Evolutionary conservation across 257 asterid species (phyloP).

Genomic region (Solanum raphanifolium): DNA sequence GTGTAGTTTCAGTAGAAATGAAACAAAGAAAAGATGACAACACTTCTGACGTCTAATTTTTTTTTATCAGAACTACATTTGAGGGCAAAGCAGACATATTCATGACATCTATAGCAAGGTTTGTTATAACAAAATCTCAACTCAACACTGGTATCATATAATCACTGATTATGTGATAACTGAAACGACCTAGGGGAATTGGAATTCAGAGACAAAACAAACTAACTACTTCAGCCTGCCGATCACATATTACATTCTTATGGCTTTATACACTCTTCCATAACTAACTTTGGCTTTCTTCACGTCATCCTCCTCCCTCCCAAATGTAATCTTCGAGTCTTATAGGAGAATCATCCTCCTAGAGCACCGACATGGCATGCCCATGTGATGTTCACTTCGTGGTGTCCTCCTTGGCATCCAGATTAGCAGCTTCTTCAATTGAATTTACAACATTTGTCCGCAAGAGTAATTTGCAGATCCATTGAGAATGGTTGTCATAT

Average conservation of each 20-base stretch:
- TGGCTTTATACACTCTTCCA: background rate
- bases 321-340: background rate
- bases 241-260: background rate
- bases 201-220: background rate
- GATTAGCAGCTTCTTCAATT: background rate
- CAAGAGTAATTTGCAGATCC: background rate
- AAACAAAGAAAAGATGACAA: background rate
- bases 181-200: background rate
- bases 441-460: background rate
- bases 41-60: background rate
- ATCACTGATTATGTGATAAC: background rate
- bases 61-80: background rate
- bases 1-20: background rate
- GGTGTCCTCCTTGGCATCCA: background rate
- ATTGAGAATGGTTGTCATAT: background rate
- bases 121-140: background rate
- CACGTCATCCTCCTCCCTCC: background rate
- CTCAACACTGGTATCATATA: background rate
- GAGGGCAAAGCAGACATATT: background rate
- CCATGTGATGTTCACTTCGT: background rate
- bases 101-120: background rate
- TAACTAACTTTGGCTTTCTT: background rate
- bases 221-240: background rate
- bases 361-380: background rate
- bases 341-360: background rate